Base-by-base conservation (phyloP, 352 stramenopile species). In the Pythium phragmitis region DNA sequence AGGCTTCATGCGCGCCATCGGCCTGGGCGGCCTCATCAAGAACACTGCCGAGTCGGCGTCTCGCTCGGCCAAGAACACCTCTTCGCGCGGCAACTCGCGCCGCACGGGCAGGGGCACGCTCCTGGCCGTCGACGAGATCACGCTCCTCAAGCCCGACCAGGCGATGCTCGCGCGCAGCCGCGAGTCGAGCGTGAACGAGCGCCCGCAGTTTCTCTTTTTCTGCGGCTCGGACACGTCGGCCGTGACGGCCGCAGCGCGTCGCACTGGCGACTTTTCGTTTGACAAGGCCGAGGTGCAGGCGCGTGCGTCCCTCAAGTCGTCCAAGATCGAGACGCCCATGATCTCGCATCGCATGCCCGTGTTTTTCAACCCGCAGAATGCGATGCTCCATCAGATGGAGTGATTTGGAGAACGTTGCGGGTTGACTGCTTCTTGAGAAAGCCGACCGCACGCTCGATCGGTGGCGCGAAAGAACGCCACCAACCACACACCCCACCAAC, bases 131-230 rank as follows among this genome's bases (percentile, higher is more conserved):
- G 60, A 73, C n/a, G 60, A 73, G 16, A 57, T 68, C 51, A 39
- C 43, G n/a, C 49, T 62, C 26, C 46, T 46, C n/a, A 61, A 64
- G 46, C 59, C 58, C 17, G 59, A 67, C 19, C 56, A 49, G 34
- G 11, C 52, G 8, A 46, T n/a, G 17, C 26, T 13, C 46, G 17
- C 46, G 21, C 57, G 58, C 37, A 33, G 43, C 28, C 57, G 66
- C 45, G 51, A 61, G 23, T 65, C 39, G 43, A 88, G 80, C 68
- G 79, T 76, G n/a, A 50, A 69, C 45, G 82, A 89, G 60, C 73
- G 68, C 2, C 79, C 73, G 46, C 80, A 88, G 69, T 88, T 91
- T 68, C 76, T 89, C 63, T 88, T 91, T 73, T 91, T 91, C 69
- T 89, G 80, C 41, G 82, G 82, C 42, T 80, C 70, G n/a, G 82